Evolutionary conservation across 164 flowering plant species (phyloP).

Genomic region (Cinnamomum micranthum): DNA sequence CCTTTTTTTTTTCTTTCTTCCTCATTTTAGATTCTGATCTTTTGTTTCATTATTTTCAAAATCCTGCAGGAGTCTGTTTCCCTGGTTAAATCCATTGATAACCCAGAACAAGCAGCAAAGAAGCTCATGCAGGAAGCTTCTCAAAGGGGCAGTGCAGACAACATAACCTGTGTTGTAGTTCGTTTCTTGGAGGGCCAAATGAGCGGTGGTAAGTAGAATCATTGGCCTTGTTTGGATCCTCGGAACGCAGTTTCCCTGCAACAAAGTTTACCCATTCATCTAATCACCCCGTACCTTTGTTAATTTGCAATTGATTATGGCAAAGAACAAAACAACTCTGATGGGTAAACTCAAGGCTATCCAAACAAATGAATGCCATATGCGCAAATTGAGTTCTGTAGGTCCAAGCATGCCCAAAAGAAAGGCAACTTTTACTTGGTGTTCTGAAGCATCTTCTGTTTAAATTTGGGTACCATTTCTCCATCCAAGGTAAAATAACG

Average conservation of each 20-base stretch:
- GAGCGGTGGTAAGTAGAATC: not conserved
- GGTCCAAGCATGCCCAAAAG: too few relatives aligned
- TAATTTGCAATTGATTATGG: not conserved
- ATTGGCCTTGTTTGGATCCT: not conserved
- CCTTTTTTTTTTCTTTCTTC: not conserved
- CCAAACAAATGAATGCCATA: not conserved
- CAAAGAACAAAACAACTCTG: not conserved
- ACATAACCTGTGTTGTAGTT: constrained; percentile 85
- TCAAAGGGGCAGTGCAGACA: constrained; percentile 91
- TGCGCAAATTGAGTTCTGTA: too few relatives aligned
- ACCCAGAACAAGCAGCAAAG: constrained; percentile 78
- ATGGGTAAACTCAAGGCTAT: not conserved
- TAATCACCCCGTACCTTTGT: not conserved
- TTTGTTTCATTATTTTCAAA: not conserved
- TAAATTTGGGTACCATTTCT: too few relatives aligned
- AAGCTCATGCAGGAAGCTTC: constrained; percentile 80
- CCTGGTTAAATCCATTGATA: constrained; percentile 66
- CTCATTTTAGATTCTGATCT: not conserved
- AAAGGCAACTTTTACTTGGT: too few relatives aligned
- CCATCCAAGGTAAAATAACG: too few relatives aligned
- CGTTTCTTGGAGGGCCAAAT: constrained; percentile 57
- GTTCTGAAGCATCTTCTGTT: too few relatives aligned
- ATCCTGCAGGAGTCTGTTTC: constrained; percentile 74
- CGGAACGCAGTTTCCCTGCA: not conserved
- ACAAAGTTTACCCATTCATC: not conserved